Evolutionary conservation across 495 filamentous ascomycete genomes (phyloP).

Genomic region (Lentithecium fluviatile): DNA sequence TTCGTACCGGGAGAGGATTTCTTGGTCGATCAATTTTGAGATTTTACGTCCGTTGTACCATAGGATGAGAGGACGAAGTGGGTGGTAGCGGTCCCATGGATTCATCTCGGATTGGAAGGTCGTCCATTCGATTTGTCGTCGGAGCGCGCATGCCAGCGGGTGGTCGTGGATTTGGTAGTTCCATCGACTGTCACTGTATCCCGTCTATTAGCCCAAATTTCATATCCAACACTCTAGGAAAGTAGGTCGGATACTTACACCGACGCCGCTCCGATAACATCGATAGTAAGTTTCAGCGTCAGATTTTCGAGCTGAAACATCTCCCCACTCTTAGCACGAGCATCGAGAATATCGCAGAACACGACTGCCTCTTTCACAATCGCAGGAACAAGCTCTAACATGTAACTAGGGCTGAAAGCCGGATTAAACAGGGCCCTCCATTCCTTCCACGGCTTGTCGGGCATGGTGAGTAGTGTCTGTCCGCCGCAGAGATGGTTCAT

Average conservation of each 20-base stretch:
- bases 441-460: constrained; percentile 39
- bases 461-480: constrained; percentile 40
- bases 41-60: constrained; percentile 36
- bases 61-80: constrained; percentile 35
- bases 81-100: constrained; percentile 36
- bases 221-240: neutral
- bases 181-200: constrained; percentile 24
- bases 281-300: constrained; percentile 38
- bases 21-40: constrained; percentile 25
- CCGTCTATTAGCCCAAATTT: neutral
- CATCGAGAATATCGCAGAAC: constrained; percentile 37
- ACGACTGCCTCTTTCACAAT: constrained; percentile 40
- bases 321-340: constrained; percentile 27
- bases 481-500: constrained; percentile 39
- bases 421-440: constrained; percentile 44
- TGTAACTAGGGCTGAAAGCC: constrained; percentile 38
- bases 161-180: constrained; percentile 35
- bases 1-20: constrained; percentile 38
- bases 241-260: too few species aligned
- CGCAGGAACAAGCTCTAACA: constrained; percentile 39
- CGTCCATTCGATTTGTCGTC: constrained; percentile 37
- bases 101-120: constrained; percentile 36
- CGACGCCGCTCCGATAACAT: constrained; percentile 37
- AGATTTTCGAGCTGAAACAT: constrained; percentile 40
- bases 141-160: constrained; percentile 33